Evolutionary conservation across 768 basidiomycete species (phyloP).

Genomic region (Boletellus ananas): DNA sequence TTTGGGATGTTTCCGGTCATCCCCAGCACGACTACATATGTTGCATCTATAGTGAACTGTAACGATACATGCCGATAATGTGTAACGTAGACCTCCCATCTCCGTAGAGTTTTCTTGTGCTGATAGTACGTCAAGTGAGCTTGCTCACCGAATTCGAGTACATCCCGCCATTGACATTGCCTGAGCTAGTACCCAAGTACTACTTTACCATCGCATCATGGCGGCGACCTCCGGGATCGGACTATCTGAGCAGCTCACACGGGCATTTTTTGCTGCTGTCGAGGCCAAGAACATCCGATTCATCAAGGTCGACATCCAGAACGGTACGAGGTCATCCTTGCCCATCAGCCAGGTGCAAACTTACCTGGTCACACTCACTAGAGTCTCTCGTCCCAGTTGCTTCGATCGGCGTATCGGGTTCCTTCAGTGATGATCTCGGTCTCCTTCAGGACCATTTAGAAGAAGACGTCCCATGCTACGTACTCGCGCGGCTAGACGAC

Average conservation of each 20-base stretch:
- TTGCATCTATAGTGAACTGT: constrained; percentile 34
- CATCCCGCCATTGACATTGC: too few relatives aligned
- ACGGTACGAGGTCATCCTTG: constrained; percentile 49
- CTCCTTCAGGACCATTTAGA: constrained; percentile 56
- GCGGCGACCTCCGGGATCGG: constrained; percentile 71
- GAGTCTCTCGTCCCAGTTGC: constrained; percentile 66
- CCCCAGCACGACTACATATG: constrained; percentile 26
- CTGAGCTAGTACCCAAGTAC: too few relatives aligned
- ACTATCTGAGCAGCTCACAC: constrained; percentile 54
- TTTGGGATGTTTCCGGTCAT: constrained; percentile 13
- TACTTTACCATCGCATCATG: constrained; percentile 39
- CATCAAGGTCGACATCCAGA: constrained; percentile 70
- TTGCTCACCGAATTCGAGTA: background rate
- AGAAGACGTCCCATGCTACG: constrained; percentile 66
- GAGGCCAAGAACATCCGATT: constrained; percentile 55
- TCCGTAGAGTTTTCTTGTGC: constrained; percentile 16
- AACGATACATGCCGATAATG: constrained; percentile 32
- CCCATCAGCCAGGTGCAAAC: constrained; percentile 8
- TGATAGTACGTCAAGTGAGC: too few relatives aligned
- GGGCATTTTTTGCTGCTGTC: constrained; percentile 56
- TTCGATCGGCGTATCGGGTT: constrained; percentile 44
- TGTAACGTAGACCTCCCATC: constrained; percentile 28
- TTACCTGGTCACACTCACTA: constrained; percentile 31
- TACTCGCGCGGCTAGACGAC: constrained; percentile 62
- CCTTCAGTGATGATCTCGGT: constrained; percentile 60